These are phyloP conservation scores for Zychaea mexicana DNA, from an alignment of 371 early-diverging fungal genomes.

Conservation along the genomic window DNA sequence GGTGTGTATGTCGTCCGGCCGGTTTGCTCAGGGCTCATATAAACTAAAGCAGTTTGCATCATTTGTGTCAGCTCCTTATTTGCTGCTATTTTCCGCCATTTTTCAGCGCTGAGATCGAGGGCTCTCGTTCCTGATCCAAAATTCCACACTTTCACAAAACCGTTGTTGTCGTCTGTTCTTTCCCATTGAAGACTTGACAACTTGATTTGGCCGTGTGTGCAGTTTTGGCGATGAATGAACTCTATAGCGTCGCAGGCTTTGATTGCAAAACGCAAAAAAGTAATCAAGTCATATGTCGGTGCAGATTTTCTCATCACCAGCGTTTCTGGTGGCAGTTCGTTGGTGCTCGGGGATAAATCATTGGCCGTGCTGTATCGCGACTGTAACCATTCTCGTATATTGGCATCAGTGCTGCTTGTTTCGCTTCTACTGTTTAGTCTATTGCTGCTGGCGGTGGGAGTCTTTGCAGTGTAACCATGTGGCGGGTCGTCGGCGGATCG, in stretches of 20 bases:
- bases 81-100: conserved; percentile 41
- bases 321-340: conserved; percentile 12
- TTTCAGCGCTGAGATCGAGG: conserved; percentile 44
- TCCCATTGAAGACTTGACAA: conserved; percentile 52
- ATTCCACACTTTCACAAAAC: conserved; percentile 40
- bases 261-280: conserved; percentile 48
- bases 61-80: conserved; percentile 27
- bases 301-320: conserved; percentile 12
- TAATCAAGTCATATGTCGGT: conserved; percentile 32
- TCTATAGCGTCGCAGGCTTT: conserved; percentile 46
- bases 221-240: conserved; percentile 51
- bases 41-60: conserved; percentile 19
- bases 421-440: neutral
- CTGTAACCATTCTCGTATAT: neutral
- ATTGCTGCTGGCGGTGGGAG: neutral
- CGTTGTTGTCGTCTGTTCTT: conserved; percentile 21
- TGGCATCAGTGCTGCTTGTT: neutral
- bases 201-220: no score
- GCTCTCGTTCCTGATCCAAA: conserved; percentile 38
- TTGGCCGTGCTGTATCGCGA: neutral
- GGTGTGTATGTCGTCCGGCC: conserved; percentile 59
- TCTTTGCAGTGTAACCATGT: neutral
- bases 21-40: conserved; percentile 57
- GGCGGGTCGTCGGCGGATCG: neutral
- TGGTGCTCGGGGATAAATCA: neutral